These are phyloP conservation scores for Penicillium sp. DNA, from an alignment of 2,329 filamentous ascomycete genomes.

Conservation along the genomic window DNA sequence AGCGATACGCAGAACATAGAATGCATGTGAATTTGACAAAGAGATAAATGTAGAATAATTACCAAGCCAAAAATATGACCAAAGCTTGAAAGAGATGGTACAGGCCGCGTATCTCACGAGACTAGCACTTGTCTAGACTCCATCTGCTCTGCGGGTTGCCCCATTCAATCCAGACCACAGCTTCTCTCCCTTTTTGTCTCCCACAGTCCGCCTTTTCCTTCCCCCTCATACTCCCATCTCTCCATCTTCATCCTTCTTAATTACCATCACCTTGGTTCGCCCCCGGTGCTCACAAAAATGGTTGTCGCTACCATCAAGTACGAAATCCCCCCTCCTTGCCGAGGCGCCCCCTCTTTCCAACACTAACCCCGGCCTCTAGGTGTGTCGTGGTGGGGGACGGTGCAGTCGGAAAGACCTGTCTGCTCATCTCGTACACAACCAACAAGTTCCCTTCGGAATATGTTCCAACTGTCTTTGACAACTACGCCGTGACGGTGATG, in stretches of 20 bases:
- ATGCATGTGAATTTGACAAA: background rate
- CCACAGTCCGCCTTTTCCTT: slow-evolving; percentile 14
- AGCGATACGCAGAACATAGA: too few relatives aligned
- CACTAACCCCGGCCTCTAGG: slow-evolving; percentile 51
- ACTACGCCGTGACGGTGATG: slow-evolving; percentile 99
- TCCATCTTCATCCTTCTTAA: slow-evolving; percentile 3
- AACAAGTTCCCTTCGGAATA: slow-evolving; percentile 99
- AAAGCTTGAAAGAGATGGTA: slow-evolving; percentile 1
- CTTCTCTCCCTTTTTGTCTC: slow-evolving; percentile 29
- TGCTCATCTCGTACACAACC: slow-evolving; percentile 98
- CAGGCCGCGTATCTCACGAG: slow-evolving; percentile 4
- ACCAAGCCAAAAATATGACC: background rate
- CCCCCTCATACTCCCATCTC: slow-evolving; percentile 6
- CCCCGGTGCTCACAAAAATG: slow-evolving; percentile 41
- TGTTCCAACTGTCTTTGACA: slow-evolving; percentile 98
- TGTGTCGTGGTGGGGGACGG: slow-evolving; percentile 99
- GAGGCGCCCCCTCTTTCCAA: slow-evolving; percentile 11
- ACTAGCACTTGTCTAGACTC: slow-evolving; percentile 21
- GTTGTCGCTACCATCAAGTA: slow-evolving; percentile 67
- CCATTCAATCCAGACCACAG: slow-evolving; percentile 29
- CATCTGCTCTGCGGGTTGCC: slow-evolving; percentile 21
- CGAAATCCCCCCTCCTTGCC: slow-evolving; percentile 26
- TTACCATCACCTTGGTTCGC: slow-evolving; percentile 8
- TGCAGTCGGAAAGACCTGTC: slow-evolving; percentile 98
- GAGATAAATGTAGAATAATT: background rate